A percentile compares a stretch with the other conserved stretches of the same genome.
These are phyloP conservation scores for Pseudohalonectria lignicola DNA, from an alignment of 2,329 filamentous ascomycete species.

Conservation along the genomic window DNA sequence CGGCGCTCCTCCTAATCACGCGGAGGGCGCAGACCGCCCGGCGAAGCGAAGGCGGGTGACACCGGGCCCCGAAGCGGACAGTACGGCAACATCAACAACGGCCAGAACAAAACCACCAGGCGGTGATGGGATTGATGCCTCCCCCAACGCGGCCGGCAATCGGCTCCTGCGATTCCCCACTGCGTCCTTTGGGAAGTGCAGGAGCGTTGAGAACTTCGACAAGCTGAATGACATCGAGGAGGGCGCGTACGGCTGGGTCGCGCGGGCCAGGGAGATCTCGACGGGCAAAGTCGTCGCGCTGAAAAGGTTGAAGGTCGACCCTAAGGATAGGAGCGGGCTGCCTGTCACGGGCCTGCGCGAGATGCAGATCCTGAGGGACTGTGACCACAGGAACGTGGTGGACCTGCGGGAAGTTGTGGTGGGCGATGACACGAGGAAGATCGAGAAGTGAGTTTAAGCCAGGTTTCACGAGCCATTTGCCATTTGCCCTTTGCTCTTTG, in stretches of 20 bases:
- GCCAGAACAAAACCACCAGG: slow-evolving; percentile 11
- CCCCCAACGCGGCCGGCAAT: slow-evolving; percentile 21
- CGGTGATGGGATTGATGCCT: not conserved
- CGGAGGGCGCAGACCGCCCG: slow-evolving; percentile 30
- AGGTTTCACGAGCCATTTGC: too few relatives aligned
- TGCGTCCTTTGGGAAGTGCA: slow-evolving; percentile 56
- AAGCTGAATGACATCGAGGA: slow-evolving; percentile 96
- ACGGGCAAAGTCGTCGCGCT: slow-evolving; percentile 79
- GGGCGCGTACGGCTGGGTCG: slow-evolving; percentile 91
- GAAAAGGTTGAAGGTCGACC: slow-evolving; percentile 87
- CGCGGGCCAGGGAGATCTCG: slow-evolving; percentile 62
- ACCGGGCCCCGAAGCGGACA: slow-evolving; percentile 25
- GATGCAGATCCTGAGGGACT: slow-evolving; percentile 81
- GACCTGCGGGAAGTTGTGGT: slow-evolving; percentile 74
- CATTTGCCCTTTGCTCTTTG: too few relatives aligned
- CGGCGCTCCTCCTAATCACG: slow-evolving; percentile 8
- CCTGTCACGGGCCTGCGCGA: slow-evolving; percentile 89
- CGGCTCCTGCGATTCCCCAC: slow-evolving; percentile 63
- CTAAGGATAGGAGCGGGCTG: slow-evolving; percentile 61
- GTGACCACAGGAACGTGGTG: slow-evolving; percentile 74
- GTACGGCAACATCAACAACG: slow-evolving; percentile 15
- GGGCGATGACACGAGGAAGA: slow-evolving; percentile 45
- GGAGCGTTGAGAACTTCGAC: slow-evolving; percentile 80
- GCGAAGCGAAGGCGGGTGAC: slow-evolving; percentile 52
- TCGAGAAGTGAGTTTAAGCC: slow-evolving; percentile 38